Base-by-base conservation (phyloP, 768 basidiomycete genomes). In the Gautieria morchelliformis region DNA sequence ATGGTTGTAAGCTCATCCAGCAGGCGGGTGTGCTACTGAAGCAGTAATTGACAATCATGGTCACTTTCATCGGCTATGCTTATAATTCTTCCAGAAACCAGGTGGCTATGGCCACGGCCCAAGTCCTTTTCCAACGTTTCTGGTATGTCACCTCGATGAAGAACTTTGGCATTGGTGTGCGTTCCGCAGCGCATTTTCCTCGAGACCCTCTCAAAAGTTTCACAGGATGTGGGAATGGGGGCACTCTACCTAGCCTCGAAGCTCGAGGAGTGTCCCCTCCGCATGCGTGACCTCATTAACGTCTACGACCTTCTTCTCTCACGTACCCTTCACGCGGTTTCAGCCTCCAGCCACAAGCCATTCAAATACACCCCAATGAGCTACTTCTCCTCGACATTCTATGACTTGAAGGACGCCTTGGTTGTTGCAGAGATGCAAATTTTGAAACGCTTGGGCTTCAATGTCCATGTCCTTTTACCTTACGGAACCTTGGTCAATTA, bases 341-440 rank as follows among this genome's bases (percentile, higher is more conserved):
- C 72, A 0, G 58, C 62, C 15, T 61, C 62, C 17, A 60, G 62
- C 8, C 52, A 64, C 20, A 61, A 62, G 24, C 65, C 67, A 17
- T 73, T 89, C 72, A 77, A 78, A 64, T 92, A 93, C 70, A 59
- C 54, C 30, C 86, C 91, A 12, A 94, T 93, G 89, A 84, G 87
- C 17, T 94, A 93, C 71, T 93, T 90, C 68, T 84, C 89, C 14
- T 79, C 78, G 64, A 85, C 83, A 2, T 98, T 95, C 66, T 97
- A 97, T 73, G 90, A 94, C 60, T 77, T 92, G 69, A 97, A 95
- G 67, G 96, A 99, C 66, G 85, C 89, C 7, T 75, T 97, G 50
- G 92, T 97, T 20, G 87, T 94, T 14, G 84, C 88, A 1, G 96
- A 99, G 71, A 98, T 98, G 92, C 96, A 99, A 68, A 80, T 98